These are phyloP conservation scores for Plenodomus biglobosus DNA, from an alignment of 2,329 filamentous ascomycete genomes.

Conservation along the genomic window DNA sequence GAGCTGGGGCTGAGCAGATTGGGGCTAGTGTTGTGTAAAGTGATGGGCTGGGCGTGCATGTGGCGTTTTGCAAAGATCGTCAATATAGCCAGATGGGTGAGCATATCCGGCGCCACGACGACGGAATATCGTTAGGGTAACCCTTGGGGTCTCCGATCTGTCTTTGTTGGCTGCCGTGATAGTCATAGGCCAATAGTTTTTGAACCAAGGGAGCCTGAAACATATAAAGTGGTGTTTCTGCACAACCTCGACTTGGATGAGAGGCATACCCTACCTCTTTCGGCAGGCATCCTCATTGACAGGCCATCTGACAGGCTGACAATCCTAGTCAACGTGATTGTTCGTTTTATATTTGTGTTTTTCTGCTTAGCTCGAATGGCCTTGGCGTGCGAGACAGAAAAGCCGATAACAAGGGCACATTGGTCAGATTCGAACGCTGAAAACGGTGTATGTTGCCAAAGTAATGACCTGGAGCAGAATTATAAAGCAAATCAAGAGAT, in stretches of 20 bases:
- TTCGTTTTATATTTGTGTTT: no score
- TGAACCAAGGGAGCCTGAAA: conserved; percentile 18
- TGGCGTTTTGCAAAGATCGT: conserved; percentile 12
- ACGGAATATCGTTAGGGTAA: conserved; percentile 12
- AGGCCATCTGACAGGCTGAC: no score
- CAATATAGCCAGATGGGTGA: conserved; percentile 22
- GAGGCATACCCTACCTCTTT: conserved; percentile 7
- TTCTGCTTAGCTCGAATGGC: no score
- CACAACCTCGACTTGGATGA: conserved; percentile 6
- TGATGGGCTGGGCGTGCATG: conserved; percentile 18
- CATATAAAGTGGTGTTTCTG: conserved; percentile 2
- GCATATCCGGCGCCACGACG: conserved; percentile 16
- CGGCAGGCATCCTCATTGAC: background rate
- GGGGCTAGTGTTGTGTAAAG: conserved; percentile 17
- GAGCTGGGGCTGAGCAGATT: conserved; percentile 32
- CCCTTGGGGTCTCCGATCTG: conserved; percentile 9
- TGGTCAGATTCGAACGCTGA: no score
- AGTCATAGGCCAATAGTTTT: conserved; percentile 7
- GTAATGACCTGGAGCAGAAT: no score
- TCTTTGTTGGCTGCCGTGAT: conserved; percentile 9
- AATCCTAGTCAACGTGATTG: no score
- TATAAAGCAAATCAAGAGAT: no score
- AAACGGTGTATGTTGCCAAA: no score
- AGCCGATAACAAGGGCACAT: no score
- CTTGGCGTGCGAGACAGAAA: no score